These are phyloP conservation scores for Dothideomycetidae sp. DNA, from an alignment of 2,329 filamentous ascomycete genomes.

Conservation along the genomic window DNA sequence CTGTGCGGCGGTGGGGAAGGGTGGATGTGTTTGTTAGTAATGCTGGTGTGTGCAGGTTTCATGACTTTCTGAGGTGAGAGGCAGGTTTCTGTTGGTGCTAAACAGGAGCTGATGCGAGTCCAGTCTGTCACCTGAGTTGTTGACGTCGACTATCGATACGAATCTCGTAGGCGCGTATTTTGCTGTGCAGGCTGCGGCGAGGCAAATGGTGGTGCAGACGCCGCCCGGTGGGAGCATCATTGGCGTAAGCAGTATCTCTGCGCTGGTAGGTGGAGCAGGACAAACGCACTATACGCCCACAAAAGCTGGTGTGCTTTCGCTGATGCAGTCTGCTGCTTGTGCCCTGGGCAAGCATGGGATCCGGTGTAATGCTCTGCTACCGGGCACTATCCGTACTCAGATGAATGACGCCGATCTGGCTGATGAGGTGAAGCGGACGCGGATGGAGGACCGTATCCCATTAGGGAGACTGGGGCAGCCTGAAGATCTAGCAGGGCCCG, in stretches of 20 bases:
- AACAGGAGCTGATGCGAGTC: too few relatives aligned
- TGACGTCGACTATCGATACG: constrained; percentile 56
- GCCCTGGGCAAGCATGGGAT: constrained; percentile 64
- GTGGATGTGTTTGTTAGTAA: constrained; percentile 67
- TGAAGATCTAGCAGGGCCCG: constrained; percentile 64
- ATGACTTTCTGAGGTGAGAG: constrained; percentile 59
- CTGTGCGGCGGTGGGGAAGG: constrained; percentile 45
- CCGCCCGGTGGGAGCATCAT: constrained; percentile 63
- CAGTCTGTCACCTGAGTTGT: constrained; percentile 54
- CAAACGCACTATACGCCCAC: constrained; percentile 84
- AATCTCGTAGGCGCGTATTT: constrained; percentile 87
- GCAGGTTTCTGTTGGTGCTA: neutral
- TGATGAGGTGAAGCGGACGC: constrained; percentile 55
- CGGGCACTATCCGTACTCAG: constrained; percentile 71
- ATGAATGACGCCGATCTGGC: constrained; percentile 69
- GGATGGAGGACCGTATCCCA: constrained; percentile 73
- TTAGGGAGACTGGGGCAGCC: constrained; percentile 59
- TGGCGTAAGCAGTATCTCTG: constrained; percentile 57
- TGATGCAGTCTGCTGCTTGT: constrained; percentile 74
- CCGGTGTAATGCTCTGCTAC: constrained; percentile 69
- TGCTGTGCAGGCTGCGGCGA: constrained; percentile 68
- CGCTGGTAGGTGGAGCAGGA: constrained; percentile 60
- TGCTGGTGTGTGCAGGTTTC: constrained; percentile 77
- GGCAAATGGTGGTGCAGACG: constrained; percentile 56
- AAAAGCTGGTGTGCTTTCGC: constrained; percentile 64